A percentile compares a stretch with the other conserved stretches of the same genome.
Evolutionary conservation across 2,329 filamentous ascomycete genomes (phyloP).

Genomic region (Dactylellina sp.): DNA sequence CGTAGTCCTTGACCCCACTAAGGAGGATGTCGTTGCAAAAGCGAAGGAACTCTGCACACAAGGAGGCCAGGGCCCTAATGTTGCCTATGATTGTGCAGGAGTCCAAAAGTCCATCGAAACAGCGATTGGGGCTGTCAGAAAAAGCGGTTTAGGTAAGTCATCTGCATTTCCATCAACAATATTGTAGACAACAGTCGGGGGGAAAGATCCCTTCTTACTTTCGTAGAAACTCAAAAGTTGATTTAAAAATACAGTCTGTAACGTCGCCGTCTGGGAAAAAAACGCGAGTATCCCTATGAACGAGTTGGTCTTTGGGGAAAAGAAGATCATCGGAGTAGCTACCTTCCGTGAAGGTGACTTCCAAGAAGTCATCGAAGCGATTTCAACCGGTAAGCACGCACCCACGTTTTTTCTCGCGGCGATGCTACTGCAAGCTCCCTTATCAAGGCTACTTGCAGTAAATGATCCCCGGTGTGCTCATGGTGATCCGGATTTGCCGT

Average conservation of each 20-base stretch:
- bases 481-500: neutral
- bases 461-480: conserved; percentile 9
- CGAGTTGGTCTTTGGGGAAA: conserved; percentile 46
- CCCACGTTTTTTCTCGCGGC: conserved; percentile 17
- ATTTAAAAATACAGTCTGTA: conserved; percentile 32
- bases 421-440: conserved; percentile 32
- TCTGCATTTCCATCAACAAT: neutral
- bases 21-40: conserved; percentile 41
- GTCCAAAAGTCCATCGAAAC: conserved; percentile 49
- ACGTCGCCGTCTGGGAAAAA: conserved; percentile 53
- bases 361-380: conserved; percentile 52
- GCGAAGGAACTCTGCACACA: conserved; percentile 45
- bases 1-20: conserved; percentile 34
- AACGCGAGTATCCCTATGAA: conserved; percentile 47
- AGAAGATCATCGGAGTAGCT: conserved; percentile 50
- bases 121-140: conserved; percentile 43
- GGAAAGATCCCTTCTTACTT: neutral
- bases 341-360: conserved; percentile 47
- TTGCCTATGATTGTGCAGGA: conserved; percentile 45
- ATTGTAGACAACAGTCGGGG: no score
- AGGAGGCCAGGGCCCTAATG: conserved; percentile 43
- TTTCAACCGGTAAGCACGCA: conserved; percentile 39
- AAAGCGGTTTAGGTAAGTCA: conserved; percentile 38
- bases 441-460: conserved; percentile 28
- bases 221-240: neutral